Evolutionary conservation across 192 early-diverging fungal genomes (phyloP).

Genomic region (Allomyces macrogynus): DNA sequence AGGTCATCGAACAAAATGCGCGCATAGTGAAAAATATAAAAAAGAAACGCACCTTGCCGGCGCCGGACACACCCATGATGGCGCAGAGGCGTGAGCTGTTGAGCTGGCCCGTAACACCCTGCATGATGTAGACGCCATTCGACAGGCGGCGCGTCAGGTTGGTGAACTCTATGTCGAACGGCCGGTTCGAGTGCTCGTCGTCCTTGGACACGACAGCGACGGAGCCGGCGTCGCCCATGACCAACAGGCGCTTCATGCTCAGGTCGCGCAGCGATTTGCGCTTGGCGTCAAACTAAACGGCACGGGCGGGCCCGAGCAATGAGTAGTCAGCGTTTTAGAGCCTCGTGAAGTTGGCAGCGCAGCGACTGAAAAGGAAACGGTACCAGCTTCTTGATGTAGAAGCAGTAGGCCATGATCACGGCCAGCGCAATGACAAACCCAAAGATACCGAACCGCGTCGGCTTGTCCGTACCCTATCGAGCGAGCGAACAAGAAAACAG

Average conservation of each 20-base stretch:
- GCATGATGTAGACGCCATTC: constrained; percentile 26
- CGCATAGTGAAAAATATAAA: too few relatives aligned
- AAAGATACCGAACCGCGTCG: constrained; percentile 1
- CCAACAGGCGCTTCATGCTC: constrained; percentile 6
- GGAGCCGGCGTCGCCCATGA: constrained; percentile 4
- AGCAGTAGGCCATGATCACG: neutral
- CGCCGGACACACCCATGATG: constrained; percentile 33
- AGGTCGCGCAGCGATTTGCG: constrained; percentile 6
- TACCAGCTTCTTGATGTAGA: neutral
- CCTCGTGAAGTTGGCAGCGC: too few relatives aligned
- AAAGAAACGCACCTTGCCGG: constrained; percentile 22
- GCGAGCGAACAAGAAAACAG: constrained; percentile 10
- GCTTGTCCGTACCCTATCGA: neutral
- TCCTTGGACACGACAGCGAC: constrained; percentile 7
- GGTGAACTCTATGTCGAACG: constrained; percentile 36
- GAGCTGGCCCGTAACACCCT: constrained; percentile 34
- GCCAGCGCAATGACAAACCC: neutral
- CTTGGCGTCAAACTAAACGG: neutral
- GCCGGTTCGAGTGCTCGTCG: constrained; percentile 2
- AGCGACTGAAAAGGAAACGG: too few relatives aligned
- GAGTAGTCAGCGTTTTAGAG: too few relatives aligned
- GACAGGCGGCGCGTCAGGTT: constrained; percentile 14
- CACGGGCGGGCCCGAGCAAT: too few relatives aligned
- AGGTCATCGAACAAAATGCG: too few relatives aligned
- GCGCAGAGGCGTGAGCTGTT: constrained; percentile 31